phyloP scores from a whole-genome alignment of 768 basidiomycete genomes.

The Rhodocollybia butyracea region DNA sequence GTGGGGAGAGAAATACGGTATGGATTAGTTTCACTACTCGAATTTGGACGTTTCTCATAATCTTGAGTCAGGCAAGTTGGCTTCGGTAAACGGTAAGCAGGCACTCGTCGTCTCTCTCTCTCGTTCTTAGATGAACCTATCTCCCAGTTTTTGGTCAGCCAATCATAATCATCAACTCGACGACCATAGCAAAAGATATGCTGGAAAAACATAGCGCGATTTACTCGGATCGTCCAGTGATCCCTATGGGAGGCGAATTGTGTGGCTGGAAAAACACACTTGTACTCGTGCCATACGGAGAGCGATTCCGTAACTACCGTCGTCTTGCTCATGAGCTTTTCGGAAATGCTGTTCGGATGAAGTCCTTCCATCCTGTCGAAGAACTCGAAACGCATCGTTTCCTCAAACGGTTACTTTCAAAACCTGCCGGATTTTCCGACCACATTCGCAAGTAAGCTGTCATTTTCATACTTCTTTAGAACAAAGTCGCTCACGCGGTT shows the following conservation, averaged over 20 bases:
- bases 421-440: constrained; percentile 28
- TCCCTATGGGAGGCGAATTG: constrained; percentile 17
- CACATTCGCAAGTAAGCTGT: constrained; percentile 35
- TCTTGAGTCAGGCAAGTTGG: not conserved
- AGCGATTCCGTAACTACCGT: constrained; percentile 37
- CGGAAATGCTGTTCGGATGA: constrained; percentile 34
- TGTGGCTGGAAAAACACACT: constrained; percentile 8
- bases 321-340: constrained; percentile 39
- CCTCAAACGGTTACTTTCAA: constrained; percentile 31
- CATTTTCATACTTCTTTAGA: not conserved
- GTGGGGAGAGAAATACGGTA: constrained; percentile 19
- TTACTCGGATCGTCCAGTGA: constrained; percentile 38
- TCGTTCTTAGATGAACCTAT: constrained; percentile 11
- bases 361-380: constrained; percentile 34
- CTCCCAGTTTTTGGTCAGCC: constrained; percentile 29
- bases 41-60: not conserved
- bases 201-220: constrained; percentile 38
- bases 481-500: not conserved
- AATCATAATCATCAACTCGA: constrained; percentile 30
- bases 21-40: not conserved
- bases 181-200: constrained; percentile 28
- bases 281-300: constrained; percentile 28
- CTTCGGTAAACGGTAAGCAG: constrained; percentile 2
- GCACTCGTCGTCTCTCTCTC: not conserved
- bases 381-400: constrained; percentile 38